phyloP scores from a whole-genome alignment of 2,329 filamentous ascomycete genomes.

The Diaporthe sp. region DNA sequence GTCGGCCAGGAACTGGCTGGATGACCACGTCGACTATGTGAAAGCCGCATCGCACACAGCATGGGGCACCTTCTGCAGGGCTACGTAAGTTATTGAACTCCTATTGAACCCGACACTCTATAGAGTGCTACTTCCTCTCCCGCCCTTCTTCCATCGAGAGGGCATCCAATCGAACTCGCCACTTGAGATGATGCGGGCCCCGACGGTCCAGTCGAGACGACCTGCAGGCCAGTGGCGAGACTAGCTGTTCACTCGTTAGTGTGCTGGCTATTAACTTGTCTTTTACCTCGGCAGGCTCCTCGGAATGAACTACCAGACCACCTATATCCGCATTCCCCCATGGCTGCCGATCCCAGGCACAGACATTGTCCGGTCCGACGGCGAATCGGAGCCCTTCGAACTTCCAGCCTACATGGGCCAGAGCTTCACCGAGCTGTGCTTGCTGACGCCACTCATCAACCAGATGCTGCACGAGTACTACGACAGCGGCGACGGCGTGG shows the following conservation, averaged over 20 bases:
- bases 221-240: background rate
- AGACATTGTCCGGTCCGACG: conserved; percentile 1
- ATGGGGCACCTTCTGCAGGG: conserved; percentile 33
- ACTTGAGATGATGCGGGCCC: no score
- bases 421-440: conserved; percentile 36
- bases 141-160: no score
- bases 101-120: no score
- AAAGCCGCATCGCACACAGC: conserved; percentile 33
- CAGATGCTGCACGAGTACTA: conserved; percentile 31
- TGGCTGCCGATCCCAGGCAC: conserved; percentile 32
- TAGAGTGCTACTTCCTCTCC: no score
- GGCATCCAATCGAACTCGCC: background rate
- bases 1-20: conserved; percentile 31
- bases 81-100: conserved; percentile 24
- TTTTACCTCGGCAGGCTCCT: conserved; percentile 8
- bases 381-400: conserved; percentile 16
- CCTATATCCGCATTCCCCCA: conserved; percentile 11
- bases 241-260: no score
- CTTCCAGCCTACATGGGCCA: conserved; percentile 37
- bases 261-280: background rate
- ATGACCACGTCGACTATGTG: conserved; percentile 28
- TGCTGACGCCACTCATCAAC: conserved; percentile 34
- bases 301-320: conserved; percentile 27
- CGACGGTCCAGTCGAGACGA: no score
- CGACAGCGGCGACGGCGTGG: conserved; percentile 29